These are phyloP conservation scores for Claviceps maximensis DNA, from an alignment of 2,329 filamentous ascomycete species.

Conservation along the genomic window DNA sequence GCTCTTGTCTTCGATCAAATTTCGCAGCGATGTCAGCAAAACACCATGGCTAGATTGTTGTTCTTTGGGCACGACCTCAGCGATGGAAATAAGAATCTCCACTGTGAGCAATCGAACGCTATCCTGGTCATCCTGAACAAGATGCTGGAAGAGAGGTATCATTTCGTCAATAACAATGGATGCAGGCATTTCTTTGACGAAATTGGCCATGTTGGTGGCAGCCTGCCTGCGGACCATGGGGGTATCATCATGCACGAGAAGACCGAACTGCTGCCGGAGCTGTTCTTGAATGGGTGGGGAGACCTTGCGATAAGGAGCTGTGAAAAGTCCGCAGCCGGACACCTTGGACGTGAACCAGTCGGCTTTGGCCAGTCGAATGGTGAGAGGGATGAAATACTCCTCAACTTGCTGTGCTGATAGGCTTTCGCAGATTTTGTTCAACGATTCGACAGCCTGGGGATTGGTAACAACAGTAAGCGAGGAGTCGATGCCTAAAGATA, in stretches of 20 bases:
- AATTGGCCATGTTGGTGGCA: slow-evolving; percentile 91
- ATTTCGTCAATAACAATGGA: slow-evolving; percentile 92
- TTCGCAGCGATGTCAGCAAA: slow-evolving; percentile 76
- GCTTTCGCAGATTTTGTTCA: slow-evolving; percentile 97
- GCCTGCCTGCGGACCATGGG: slow-evolving; percentile 97
- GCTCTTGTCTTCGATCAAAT: slow-evolving; percentile 96
- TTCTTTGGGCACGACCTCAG: slow-evolving; percentile 94
- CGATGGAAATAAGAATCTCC: slow-evolving; percentile 89
- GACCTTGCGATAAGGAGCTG: slow-evolving; percentile 83
- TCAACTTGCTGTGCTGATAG: slow-evolving; percentile 87
- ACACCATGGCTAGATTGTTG: slow-evolving; percentile 95
- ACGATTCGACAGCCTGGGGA: slow-evolving; percentile 81
- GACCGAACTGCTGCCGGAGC: slow-evolving; percentile 80
- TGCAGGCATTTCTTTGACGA: slow-evolving; percentile 92
- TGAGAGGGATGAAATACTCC: slow-evolving; percentile 92
- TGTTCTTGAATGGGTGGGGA: slow-evolving; percentile 78
- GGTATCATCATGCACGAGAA: slow-evolving; percentile 93
- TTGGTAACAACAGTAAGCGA: slow-evolving; percentile 1
- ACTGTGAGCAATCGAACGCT: slow-evolving; percentile 93
- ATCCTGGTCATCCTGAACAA: slow-evolving; percentile 93
- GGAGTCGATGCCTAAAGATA: not conserved
- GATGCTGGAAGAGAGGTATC: slow-evolving; percentile 96
- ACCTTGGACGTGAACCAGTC: slow-evolving; percentile 99
- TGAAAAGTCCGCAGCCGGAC: slow-evolving; percentile 91
- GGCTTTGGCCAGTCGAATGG: slow-evolving; percentile 90